These are phyloP conservation scores for Gynostemma pentaphyllum DNA, from an alignment of 306 rosid genomes.

Conservation along the genomic window DNA sequence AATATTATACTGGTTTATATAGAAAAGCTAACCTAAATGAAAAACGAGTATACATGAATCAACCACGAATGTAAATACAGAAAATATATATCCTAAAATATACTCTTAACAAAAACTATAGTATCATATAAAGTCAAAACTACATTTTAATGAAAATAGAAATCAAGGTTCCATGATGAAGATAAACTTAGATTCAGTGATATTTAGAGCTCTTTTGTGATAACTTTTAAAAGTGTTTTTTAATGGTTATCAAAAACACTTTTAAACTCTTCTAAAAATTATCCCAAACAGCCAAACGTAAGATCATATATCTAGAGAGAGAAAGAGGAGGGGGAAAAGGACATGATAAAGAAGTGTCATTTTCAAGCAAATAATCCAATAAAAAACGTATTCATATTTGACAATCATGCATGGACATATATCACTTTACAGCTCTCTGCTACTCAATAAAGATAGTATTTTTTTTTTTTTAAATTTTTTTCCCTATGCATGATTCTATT, in stretches of 20 bases:
- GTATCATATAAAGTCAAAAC: no score
- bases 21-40: background rate
- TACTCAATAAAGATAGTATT: background rate
- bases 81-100: background rate
- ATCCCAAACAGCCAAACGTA: no score
- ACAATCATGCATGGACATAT: slow-evolving; percentile 10
- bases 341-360: slow-evolving; percentile 11
- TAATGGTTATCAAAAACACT: no score
- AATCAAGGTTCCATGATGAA: background rate
- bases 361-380: slow-evolving; percentile 11
- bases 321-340: background rate
- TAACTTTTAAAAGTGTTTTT: no score
- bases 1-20: no score
- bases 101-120: no score
- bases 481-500: no score
- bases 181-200: background rate
- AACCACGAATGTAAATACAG: background rate
- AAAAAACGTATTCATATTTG: slow-evolving; percentile 3
- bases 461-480: background rate
- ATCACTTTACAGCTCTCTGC: slow-evolving; percentile 8
- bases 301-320: background rate
- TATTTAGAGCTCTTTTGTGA: background rate
- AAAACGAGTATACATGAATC: slow-evolving; percentile 12
- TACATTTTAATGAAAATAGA: no score
- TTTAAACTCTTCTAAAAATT: no score